Base-by-base conservation (phyloP, 345 rosid genomes). In the Brassica rapa region DNA sequence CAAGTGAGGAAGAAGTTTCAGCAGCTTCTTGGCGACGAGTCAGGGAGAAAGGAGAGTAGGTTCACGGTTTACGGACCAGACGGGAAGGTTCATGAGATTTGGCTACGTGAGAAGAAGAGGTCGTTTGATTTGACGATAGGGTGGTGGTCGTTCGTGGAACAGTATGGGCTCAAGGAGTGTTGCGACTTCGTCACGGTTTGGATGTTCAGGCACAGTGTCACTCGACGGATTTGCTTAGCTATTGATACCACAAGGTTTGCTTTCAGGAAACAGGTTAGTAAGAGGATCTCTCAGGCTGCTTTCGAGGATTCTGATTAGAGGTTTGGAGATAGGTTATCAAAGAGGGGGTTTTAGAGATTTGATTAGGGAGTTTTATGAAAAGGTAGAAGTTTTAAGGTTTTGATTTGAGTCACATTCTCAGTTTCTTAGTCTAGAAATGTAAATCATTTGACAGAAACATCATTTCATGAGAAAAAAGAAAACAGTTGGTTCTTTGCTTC, bases 1-100 rank as follows among this genome's bases (percentile, higher is more conserved):
- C 49, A 41, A 10, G 49, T 1, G 69, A 51, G 33, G 55, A 12
- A 64, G 62, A 49, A 1, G 5, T 32, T 63, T 60, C 2, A 46
- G 25, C 24, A 16, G 4, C 9, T 63, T 30, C 70, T 73, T 12
- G 2, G 11, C 23, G 30, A 27, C 30, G 63, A 51, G 11, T 11
- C 70, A 12, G 8, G 11, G 32, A 37, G 2, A 8, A 16, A 64
- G 0, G 70, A 61, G 21, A 2, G 7, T 32, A 7, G 1, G 51
- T 69, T 63, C 19, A 1, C 5, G 61, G 70, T 73, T 3, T 73
- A 62, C 24, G 70, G 77, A 73, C 69, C 70, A 53, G 63, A 73
- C 33, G 77, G 62, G 14, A 15, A 29, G 10, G 23, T 8, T 51
- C 43, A 64, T 12, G 33, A 19, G 35, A 73, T 73, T 14, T 46